Evolutionary conservation across 208 protist species (phyloP).

Genomic region (Porcisia deanei): DNA sequence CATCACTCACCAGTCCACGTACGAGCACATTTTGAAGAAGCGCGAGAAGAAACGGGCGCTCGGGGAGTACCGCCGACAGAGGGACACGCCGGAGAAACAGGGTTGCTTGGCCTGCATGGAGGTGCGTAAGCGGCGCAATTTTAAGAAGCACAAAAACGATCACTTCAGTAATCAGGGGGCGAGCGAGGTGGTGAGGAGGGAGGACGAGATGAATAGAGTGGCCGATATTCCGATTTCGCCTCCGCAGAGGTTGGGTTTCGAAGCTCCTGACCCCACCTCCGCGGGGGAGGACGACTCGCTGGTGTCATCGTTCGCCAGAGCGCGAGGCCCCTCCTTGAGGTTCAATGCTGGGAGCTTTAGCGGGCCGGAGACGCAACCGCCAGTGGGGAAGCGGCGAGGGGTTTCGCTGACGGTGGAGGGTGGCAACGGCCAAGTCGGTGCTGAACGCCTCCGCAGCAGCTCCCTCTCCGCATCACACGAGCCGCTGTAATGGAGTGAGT

Average conservation of each 20-base stretch:
- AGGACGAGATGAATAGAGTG: not conserved
- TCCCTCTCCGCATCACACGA: not conserved
- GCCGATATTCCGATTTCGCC: not conserved
- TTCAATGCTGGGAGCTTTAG: conserved; percentile 5
- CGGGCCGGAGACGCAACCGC: not conserved
- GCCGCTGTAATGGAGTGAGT: not conserved
- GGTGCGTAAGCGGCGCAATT: conserved; percentile 69
- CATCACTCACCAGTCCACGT: conserved; percentile 62
- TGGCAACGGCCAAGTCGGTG: not conserved
- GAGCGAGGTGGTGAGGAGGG: not conserved
- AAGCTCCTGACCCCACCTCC: not conserved
- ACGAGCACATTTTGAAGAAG: conserved; percentile 74
- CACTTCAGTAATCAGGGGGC: not conserved
- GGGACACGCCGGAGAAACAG: not conserved
- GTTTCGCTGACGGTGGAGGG: conserved; percentile 8
- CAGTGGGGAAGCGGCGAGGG: not conserved
- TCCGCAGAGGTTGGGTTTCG: not conserved
- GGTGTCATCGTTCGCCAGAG: not conserved
- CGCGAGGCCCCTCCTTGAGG: not conserved
- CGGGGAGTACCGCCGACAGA: conserved; percentile 28
- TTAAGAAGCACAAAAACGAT: conserved; percentile 53
- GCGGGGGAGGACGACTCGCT: not conserved
- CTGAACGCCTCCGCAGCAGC: not conserved
- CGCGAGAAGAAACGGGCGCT: conserved; percentile 55
- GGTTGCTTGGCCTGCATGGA: conserved; percentile 38